A percentile compares a stretch with the other conserved stretches of the same genome.
Evolutionary conservation across 2,329 filamentous ascomycete species (phyloP).

Genomic region (Beauveria rudraprayagi): DNA sequence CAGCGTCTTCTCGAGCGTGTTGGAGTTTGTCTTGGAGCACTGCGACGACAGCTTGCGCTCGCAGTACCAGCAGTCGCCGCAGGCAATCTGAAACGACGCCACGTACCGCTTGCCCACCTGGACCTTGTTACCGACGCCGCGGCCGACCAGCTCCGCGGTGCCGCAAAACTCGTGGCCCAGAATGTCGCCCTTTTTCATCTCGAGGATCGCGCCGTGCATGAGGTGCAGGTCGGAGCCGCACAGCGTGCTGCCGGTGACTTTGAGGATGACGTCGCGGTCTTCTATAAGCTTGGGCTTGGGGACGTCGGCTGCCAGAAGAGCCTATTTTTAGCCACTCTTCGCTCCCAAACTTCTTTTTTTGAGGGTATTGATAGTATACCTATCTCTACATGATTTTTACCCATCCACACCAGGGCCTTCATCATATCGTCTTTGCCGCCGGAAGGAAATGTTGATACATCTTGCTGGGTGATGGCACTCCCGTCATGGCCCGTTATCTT

Average conservation of each 20-base stretch:
- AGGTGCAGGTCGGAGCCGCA: conserved; percentile 53
- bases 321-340: not conserved
- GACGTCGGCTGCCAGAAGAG: conserved; percentile 41
- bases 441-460: conserved; percentile 51
- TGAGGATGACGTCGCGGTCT: conserved; percentile 68
- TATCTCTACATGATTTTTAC: conserved; percentile 70
- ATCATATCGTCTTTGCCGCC: conserved; percentile 54
- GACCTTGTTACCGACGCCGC: conserved; percentile 40
- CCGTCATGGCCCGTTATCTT: conserved; percentile 59
- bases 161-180: conserved; percentile 57
- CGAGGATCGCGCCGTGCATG: conserved; percentile 46
- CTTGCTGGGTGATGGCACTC: conserved; percentile 57
- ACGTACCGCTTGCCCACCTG: conserved; percentile 64
- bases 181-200: conserved; percentile 58
- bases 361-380: conserved; percentile 25
- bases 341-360: not conserved
- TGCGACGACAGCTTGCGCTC: conserved; percentile 69
- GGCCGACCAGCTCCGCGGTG: conserved; percentile 47
- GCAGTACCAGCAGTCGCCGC: conserved; percentile 67
- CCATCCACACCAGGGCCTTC: conserved; percentile 76
- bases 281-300: conserved; percentile 67
- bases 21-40: conserved; percentile 73
- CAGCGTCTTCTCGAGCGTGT: conserved; percentile 62
- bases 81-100: conserved; percentile 79
- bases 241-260: conserved; percentile 57